Evolutionary conservation across 2,329 filamentous ascomycete genomes (phyloP).

Genomic region (Dactylellina sp.): DNA sequence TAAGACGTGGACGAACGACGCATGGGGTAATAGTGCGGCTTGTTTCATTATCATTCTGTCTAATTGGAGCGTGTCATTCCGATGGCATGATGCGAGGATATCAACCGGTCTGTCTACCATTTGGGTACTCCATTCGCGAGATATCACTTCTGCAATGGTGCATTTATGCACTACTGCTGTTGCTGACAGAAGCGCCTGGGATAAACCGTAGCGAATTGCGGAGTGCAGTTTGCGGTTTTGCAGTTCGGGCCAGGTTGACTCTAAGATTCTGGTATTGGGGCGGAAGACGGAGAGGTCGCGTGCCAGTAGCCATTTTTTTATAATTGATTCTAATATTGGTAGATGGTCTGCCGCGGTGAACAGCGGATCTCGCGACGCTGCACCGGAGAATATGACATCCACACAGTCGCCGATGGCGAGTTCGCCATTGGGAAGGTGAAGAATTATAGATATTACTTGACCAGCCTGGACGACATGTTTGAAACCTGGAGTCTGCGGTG

Average conservation of each 20-base stretch:
- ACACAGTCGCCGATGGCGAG: constrained; percentile 57
- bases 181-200: constrained; percentile 55
- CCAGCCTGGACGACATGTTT: constrained; percentile 56
- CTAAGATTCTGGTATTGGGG: constrained; percentile 14
- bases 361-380: constrained; percentile 56
- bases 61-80: constrained; percentile 56
- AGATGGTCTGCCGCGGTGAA: constrained; percentile 57
- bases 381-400: constrained; percentile 59
- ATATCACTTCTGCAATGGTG: constrained; percentile 55
- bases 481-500: constrained; percentile 55
- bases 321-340: constrained; percentile 40
- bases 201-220: constrained; percentile 56
- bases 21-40: constrained; percentile 56
- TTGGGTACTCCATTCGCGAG: constrained; percentile 53
- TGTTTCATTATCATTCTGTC: constrained; percentile 59
- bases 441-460: constrained; percentile 56
- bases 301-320: constrained; percentile 55
- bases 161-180: constrained; percentile 48
- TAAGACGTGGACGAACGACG: constrained; percentile 57
- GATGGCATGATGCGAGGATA: constrained; percentile 58
- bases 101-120: constrained; percentile 41
- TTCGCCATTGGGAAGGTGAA: constrained; percentile 51
- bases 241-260: constrained; percentile 18
- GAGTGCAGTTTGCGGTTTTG: constrained; percentile 46
- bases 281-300: constrained; percentile 55